phyloP scores from a whole-genome alignment of 495 filamentous ascomycete species.

The Talaromyces liani region DNA sequence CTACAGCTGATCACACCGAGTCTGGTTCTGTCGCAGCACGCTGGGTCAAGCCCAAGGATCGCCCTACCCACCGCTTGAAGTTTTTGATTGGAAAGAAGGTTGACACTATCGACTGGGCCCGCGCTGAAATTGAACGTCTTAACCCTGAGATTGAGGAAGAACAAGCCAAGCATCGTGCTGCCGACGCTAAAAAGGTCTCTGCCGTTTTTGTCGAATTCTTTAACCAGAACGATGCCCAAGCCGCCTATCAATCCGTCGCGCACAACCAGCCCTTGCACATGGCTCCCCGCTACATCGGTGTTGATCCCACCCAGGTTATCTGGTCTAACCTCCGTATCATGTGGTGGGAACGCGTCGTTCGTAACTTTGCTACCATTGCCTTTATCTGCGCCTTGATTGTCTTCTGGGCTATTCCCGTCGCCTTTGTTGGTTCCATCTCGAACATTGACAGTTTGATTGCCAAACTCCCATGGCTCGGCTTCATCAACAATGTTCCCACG shows the following conservation, averaged over 20 bases:
- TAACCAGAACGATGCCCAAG: constrained; percentile 73
- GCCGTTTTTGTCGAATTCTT: constrained; percentile 79
- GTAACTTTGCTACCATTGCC: constrained; percentile 57
- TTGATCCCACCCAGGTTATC: constrained; percentile 79
- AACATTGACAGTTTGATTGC: constrained; percentile 67
- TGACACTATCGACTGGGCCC: constrained; percentile 80
- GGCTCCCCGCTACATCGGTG: constrained; percentile 82
- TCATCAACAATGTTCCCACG: constrained; percentile 64
- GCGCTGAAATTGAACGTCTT: constrained; percentile 70
- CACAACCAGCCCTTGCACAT: constrained; percentile 90
- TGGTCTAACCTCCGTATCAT: constrained; percentile 82
- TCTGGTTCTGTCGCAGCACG: constrained; percentile 74
- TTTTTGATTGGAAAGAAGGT: constrained; percentile 79
- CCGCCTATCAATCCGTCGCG: constrained; percentile 71
- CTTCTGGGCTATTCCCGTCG: constrained; percentile 90
- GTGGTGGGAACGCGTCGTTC: constrained; percentile 79
- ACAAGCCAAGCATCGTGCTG: constrained; percentile 65
- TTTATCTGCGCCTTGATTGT: constrained; percentile 76
- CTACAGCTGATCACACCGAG: constrained; percentile 40
- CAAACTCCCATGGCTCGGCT: constrained; percentile 57
- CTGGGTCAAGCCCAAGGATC: constrained; percentile 71
- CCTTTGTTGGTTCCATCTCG: constrained; percentile 76
- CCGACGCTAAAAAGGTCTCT: constrained; percentile 54
- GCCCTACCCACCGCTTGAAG: constrained; percentile 80
- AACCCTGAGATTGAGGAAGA: constrained; percentile 71